Evolutionary conservation across 306 rosid species (phyloP), one percentile per base, ranked within the genome.

Genomic region (Vachellia pachyceras): DNA sequence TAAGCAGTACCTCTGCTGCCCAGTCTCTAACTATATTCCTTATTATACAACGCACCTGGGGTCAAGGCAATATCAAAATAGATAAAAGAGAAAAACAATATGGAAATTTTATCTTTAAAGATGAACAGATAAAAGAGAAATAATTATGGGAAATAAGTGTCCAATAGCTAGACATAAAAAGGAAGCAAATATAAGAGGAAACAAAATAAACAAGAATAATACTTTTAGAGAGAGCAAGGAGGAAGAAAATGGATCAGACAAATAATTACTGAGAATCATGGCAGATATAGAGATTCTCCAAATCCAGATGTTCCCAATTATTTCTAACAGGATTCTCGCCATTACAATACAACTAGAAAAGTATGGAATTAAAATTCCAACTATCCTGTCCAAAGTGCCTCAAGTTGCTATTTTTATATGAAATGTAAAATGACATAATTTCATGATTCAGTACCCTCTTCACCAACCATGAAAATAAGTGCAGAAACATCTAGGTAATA

Each of bases 21-120:
- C 99, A 95, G 70, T 95, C 99, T 90, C 99, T 91, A 61, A 91
- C 98, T 84, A 95, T 84, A 79, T 89, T 95, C 90, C 98, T 89
- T 87, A 91, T 84, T 52, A 93, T 83, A 72, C 99, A 95, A 50
- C 97, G 94, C 54, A 95, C 98, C 99, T 95, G 89, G 74, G 78
- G 52, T 54, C 73, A 84, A 78, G 57, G 18, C 40, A 60, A 54
- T 42, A 78, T 44, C 22, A 67, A 61, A 50, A 68, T 64, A 64
- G 20, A 29, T 37, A 44, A 13, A 70, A 66, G 70, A 45, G 69
- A n/a, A 44, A 76, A 77, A 69, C 57, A 29, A 42, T 10, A 80
- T 58, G 54, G 9, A 12, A 77, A 46, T 63, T 25, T 20, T 12
- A 18, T 42, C 29, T 33, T 9, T 9, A 60, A 55, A 45, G 58